Base-by-base conservation (phyloP, 2,329 filamentous ascomycete genomes). In the Penicillium freii region DNA sequence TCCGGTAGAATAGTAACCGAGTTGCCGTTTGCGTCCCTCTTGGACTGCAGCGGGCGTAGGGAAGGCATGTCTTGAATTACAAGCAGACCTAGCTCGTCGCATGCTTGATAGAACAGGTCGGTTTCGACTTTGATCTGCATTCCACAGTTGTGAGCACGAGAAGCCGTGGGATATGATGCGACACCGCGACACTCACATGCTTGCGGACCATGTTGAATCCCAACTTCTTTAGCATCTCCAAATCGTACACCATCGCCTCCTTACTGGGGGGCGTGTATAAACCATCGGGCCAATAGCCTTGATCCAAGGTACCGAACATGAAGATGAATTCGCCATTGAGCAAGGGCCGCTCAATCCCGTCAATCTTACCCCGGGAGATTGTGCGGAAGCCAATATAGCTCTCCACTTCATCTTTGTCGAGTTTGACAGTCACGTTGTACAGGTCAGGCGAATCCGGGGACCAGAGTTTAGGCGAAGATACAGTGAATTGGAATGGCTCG, bases 61-160 rank as follows among this genome's bases (percentile, higher is more conserved):
- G 85, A 81, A 0, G 87, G 87, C 87, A 90, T 90, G 60, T 90
- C 88, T 67, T 90, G 87, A 46, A 90, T 84, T 6, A 90, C 80
- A 27, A 90, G 70, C 17, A 89, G 70, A 1, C 87, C 87, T 1
- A 90, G 71, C 58, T 84, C 78, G 49, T 90, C 87, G 56, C 85
- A 87, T 5, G 87, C 86, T 19, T 82, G 80, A 68, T 90, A 90
- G 69, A 86, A 90, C 7, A 90, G 70, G 13, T 85, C 84, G 0
- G 84, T 80, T 63, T 89, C 87, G 7, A 89, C 78, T 72, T 89
- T 89, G 75, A 88, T 87, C 82, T 78, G 23, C 21, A 31, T 27
- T n/a, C n/a, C 7, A 47, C 3, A 11, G 19, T 10, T 10, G 29
- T 56, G 27, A 57, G 48, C 19, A 11, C 1, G 17, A 17, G 33